Percentiles rank a stretch among this genome's conserved stretches.
These are phyloP conservation scores for Cladosporium cucumerinum DNA, from an alignment of 2,329 filamentous ascomycete species.

Conservation along the genomic window DNA sequence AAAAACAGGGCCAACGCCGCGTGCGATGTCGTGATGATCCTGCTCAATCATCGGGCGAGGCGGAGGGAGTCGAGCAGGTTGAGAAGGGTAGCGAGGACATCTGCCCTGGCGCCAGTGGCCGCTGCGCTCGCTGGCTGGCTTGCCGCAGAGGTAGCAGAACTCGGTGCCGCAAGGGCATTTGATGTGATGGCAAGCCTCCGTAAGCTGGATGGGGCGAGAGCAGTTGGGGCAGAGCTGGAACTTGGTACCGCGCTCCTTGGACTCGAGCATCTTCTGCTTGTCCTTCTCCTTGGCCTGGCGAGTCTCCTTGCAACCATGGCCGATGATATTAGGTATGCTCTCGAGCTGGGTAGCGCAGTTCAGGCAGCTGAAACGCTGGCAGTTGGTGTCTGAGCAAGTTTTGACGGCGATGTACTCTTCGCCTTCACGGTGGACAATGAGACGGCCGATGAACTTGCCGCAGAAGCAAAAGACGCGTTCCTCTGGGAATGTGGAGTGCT, in stretches of 20 bases:
- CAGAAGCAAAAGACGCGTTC: slow-evolving; percentile 1
- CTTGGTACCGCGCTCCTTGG: not conserved
- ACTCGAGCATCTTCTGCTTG: not conserved
- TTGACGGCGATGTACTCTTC: not conserved
- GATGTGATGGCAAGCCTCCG: slow-evolving; percentile 1
- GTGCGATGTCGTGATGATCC: not conserved
- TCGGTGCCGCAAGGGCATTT: not conserved
- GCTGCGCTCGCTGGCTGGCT: no score
- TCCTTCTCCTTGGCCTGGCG: not conserved
- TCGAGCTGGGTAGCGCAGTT: not conserved
- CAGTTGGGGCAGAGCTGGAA: slow-evolving; percentile 6
- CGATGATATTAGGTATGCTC: not conserved
- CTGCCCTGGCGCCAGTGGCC: not conserved
- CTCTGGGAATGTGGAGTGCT: not conserved
- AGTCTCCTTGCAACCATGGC: not conserved
- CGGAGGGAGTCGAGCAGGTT: not conserved
- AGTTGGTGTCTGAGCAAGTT: not conserved
- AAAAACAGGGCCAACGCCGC: not conserved
- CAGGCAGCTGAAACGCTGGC: not conserved
- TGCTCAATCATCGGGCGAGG: not conserved
- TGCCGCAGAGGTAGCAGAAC: slow-evolving; percentile 8
- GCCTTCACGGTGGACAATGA: not conserved
- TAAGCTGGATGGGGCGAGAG: not conserved
- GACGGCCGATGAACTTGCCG: not conserved
- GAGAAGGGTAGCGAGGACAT: not conserved